A percentile compares a stretch with the other conserved stretches of the same genome.
Conservation (phyloP, 345 rosid species). For the Syzygium jambos region DNA sequence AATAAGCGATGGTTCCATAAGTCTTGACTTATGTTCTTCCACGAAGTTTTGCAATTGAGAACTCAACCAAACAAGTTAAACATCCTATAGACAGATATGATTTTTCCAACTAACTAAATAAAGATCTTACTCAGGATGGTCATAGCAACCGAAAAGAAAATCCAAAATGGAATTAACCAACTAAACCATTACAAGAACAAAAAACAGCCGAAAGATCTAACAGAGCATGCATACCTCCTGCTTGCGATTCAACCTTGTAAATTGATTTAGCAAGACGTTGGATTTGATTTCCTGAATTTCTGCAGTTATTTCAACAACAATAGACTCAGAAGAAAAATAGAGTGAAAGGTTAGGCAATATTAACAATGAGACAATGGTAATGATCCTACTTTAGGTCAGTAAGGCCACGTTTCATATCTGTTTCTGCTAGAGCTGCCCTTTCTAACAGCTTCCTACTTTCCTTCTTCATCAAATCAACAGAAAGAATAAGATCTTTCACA, state of each 20-base stretch:
- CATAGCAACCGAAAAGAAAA: background rate
- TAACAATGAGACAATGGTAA: background rate
- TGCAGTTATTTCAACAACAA: slow-evolving; percentile 14
- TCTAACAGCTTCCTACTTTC: slow-evolving; percentile 83
- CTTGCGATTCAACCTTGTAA: slow-evolving; percentile 67
- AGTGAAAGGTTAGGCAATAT: background rate
- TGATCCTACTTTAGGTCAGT: slow-evolving; percentile 56
- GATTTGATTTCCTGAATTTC: slow-evolving; percentile 65
- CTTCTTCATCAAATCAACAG: slow-evolving; percentile 80
- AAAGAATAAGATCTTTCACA: slow-evolving; percentile 55
- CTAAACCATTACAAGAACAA: background rate
- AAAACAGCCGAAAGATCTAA: background rate
- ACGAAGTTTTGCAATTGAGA: background rate
- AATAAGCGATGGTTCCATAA: background rate
- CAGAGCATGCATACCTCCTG: slow-evolving; percentile 45
- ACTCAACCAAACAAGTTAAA: background rate
- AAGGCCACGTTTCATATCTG: slow-evolving; percentile 71
- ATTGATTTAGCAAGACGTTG: slow-evolving; percentile 65
- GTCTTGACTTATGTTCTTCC: background rate
- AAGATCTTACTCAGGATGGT: background rate
- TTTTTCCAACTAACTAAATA: background rate
- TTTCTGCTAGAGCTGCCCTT: slow-evolving; percentile 84
- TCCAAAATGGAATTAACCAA: background rate
- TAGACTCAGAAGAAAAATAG: background rate
- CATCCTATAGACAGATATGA: background rate